phyloP scores from a whole-genome alignment of 1,284 basidiomycete species.

The Xerocomus minutiporus region DNA sequence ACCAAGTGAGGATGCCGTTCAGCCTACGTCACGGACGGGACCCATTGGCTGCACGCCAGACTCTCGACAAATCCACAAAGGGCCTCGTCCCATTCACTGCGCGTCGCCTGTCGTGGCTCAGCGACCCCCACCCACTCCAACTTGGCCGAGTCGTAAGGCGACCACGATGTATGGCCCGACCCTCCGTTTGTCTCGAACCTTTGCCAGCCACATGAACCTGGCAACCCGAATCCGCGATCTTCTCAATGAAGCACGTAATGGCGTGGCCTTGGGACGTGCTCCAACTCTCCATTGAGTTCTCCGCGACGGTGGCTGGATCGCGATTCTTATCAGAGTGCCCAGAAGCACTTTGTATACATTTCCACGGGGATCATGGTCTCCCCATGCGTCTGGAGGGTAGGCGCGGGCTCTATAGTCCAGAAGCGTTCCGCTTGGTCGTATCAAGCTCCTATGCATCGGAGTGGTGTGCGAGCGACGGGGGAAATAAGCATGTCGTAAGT shows the following conservation, averaged over 20 bases:
- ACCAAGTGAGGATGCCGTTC: background rate
- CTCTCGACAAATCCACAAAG: no score
- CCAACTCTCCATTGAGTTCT: background rate
- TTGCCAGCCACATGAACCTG: background rate
- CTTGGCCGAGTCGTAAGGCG: background rate
- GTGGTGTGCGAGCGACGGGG: background rate
- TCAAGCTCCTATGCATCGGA: background rate
- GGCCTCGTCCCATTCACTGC: background rate
- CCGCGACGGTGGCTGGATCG: background rate
- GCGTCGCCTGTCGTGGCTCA: background rate
- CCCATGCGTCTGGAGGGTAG: constrained; percentile 4
- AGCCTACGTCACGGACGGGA: no score
- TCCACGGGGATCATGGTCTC: constrained; percentile 3
- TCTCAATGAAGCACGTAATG: background rate
- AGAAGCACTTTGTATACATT: background rate
- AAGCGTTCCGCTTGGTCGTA: background rate
- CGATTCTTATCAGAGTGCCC: constrained; percentile 6
- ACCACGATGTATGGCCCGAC: constrained; percentile 4
- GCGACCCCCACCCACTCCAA: background rate
- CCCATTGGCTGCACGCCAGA: background rate
- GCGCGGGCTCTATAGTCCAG: background rate
- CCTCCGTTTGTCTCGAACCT: background rate
- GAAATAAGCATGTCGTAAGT: no score
- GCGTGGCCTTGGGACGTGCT: background rate
- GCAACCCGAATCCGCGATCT: background rate